phyloP scores from a whole-genome alignment of 495 filamentous ascomycete genomes.

The Neurospora intermedia region DNA sequence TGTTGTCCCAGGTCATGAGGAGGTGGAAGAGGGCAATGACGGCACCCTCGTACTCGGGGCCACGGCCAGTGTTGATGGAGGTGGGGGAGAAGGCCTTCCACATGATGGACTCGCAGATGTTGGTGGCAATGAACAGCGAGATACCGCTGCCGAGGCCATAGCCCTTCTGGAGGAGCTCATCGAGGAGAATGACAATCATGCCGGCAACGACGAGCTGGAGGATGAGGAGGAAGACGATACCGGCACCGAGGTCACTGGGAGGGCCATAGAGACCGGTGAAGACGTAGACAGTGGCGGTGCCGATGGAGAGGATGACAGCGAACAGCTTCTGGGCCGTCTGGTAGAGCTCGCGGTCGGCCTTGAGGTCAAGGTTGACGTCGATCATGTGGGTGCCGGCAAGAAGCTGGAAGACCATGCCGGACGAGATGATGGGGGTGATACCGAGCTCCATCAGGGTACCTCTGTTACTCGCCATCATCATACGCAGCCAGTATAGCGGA shows the following conservation, averaged over 20 bases:
- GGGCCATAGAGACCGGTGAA: conserved; percentile 96
- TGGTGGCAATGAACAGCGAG: conserved; percentile 98
- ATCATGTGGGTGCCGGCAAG: conserved; percentile 99
- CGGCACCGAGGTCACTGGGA: conserved; percentile 90
- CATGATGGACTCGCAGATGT: conserved; percentile 99
- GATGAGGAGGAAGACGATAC: conserved; percentile 94
- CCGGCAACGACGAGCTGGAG: conserved; percentile 94
- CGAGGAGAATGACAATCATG: conserved; percentile 96
- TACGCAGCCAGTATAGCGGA: conserved; percentile 98
- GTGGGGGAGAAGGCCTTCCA: conserved; percentile 99
- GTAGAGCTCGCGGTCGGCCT: conserved; percentile 98
- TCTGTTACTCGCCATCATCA: conserved; percentile 99
- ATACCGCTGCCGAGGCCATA: conserved; percentile 98
- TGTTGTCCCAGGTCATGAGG: conserved; percentile 95
- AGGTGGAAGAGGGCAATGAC: conserved; percentile 98
- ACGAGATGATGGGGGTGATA: conserved; percentile 98
- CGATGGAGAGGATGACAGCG: conserved; percentile 93
- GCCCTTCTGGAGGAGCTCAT: conserved; percentile 98
- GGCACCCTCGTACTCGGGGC: conserved; percentile 97
- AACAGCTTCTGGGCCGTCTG: conserved; percentile 99
- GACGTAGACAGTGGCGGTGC: conserved; percentile 93
- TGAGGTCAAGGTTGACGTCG: conserved; percentile 98
- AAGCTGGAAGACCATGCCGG: conserved; percentile 99
- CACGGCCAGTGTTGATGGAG: conserved; percentile 98
- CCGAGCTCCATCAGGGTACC: conserved; percentile 98